These are phyloP conservation scores for Dryadomyces quercus-mongolicae DNA, from an alignment of 2,329 filamentous ascomycete species.

Conservation along the genomic window DNA sequence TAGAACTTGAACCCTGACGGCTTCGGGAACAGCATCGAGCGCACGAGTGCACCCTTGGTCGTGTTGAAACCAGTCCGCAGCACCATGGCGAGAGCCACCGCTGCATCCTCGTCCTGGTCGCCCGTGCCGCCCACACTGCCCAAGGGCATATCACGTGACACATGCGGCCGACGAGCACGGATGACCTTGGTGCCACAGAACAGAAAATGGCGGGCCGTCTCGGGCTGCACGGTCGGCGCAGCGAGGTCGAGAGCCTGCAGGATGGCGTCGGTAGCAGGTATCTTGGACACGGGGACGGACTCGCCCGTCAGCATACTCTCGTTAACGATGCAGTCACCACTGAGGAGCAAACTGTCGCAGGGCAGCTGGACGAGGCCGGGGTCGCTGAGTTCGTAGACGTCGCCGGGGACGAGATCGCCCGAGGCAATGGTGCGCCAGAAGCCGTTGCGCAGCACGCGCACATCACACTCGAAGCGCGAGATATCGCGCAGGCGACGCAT, in stretches of 20 bases:
- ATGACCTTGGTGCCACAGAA: conserved; percentile 96
- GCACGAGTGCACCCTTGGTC: conserved; percentile 87
- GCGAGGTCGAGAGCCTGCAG: conserved; percentile 65
- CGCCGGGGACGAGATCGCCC: conserved; percentile 81
- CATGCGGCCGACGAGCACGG: conserved; percentile 75
- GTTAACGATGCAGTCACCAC: conserved; percentile 95
- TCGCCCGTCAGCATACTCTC: conserved; percentile 98
- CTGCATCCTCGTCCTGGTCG: not conserved
- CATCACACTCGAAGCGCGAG: conserved; percentile 88
- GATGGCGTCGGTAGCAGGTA: conserved; percentile 69
- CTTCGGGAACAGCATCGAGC: conserved; percentile 97
- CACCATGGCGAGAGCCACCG: conserved; percentile 81
- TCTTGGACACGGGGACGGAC: conserved; percentile 92
- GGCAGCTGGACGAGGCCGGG: conserved; percentile 80
- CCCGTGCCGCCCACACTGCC: not conserved
- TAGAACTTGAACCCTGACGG: conserved; percentile 99
- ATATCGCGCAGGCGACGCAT: conserved; percentile 87
- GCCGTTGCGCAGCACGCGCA: conserved; percentile 82
- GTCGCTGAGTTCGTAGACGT: conserved; percentile 94
- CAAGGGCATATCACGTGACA: conserved; percentile 21
- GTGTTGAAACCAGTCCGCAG: conserved; percentile 94
- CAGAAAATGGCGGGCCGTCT: conserved; percentile 77
- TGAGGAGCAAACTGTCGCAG: conserved; percentile 80
- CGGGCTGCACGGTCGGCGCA: conserved; percentile 70
- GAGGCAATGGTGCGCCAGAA: conserved; percentile 91